Percentiles rank a stretch among this genome's conserved stretches.
These are phyloP conservation scores for Liriodendron chinense DNA, from an alignment of 164 flowering plant genomes.

Conservation along the genomic window DNA sequence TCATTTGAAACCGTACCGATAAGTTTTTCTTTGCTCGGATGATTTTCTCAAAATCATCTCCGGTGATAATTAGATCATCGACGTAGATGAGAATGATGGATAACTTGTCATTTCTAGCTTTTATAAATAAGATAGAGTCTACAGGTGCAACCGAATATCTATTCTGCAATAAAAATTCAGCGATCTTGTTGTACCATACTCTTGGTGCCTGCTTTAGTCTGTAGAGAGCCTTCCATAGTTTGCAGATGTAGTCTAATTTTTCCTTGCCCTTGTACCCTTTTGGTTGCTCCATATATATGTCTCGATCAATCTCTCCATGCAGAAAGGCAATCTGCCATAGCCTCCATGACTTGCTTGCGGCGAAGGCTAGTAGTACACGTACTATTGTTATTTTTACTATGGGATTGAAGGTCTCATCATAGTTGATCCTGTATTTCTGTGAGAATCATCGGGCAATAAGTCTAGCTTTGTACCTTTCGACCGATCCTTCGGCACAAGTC, in stretches of 20 bases:
- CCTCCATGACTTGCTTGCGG: neutral
- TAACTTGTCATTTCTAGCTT: neutral
- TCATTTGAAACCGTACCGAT: no score
- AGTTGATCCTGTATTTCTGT: neutral
- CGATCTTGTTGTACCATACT: neutral
- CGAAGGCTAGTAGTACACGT: neutral
- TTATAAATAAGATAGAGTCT: neutral
- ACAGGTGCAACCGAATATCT: neutral
- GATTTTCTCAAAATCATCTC: no score
- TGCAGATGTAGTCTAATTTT: neutral
- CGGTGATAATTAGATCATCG: conserved; percentile 6
- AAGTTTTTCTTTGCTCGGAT: no score
- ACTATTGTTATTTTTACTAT: neutral
- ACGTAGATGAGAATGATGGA: neutral
- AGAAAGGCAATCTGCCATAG: neutral
- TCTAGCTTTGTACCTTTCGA: neutral
- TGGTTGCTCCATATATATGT: neutral
- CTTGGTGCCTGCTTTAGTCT: neutral
- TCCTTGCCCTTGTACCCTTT: neutral
- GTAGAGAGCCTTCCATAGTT: conserved; percentile 1
- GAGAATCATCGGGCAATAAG: neutral
- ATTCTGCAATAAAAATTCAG: conserved; percentile 1
- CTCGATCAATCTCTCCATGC: conserved; percentile 1
- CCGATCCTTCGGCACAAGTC: neutral
- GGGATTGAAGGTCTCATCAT: neutral